Evolutionary conservation across 805 yeast species (phyloP).

Genomic region (Pichia californica): DNA sequence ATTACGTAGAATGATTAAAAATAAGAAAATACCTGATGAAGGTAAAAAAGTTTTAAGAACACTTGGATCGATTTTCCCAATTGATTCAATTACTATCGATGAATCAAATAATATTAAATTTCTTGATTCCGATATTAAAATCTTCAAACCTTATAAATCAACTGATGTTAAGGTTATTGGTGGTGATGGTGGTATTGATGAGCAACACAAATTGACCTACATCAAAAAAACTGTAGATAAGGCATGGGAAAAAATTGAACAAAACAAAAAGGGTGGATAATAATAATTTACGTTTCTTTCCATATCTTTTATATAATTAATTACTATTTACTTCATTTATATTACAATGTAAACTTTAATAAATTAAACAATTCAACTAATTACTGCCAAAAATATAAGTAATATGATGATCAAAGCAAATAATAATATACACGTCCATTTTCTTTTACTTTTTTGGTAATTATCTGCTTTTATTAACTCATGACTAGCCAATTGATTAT

Average conservation of each 20-base stretch:
- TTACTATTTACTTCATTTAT: no score
- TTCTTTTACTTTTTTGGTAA: constrained; percentile 61
- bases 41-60: constrained; percentile 24
- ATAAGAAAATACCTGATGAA: constrained; percentile 20
- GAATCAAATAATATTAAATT: constrained; percentile 32
- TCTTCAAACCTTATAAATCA: constrained; percentile 35
- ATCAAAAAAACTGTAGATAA: constrained; percentile 45
- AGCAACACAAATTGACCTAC: constrained; percentile 25
- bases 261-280: constrained; percentile 48
- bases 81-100: constrained; percentile 30
- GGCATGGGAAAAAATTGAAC: constrained; percentile 39
- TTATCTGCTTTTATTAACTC: constrained; percentile 71
- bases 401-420: constrained; percentile 52
- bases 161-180: constrained; percentile 24
- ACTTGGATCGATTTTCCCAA: constrained; percentile 25
- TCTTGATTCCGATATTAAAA: constrained; percentile 30
- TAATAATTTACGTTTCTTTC: neutral
- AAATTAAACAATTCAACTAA: constrained; percentile 29
- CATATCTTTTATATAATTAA: no score
- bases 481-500: constrained; percentile 62
- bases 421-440: constrained; percentile 67
- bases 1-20: constrained; percentile 18
- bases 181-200: constrained; percentile 16
- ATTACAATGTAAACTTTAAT: neutral
- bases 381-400: constrained; percentile 50